Base-by-base conservation (phyloP, 2,329 filamentous ascomycete species). In the Cercospora nicotianae region DNA sequence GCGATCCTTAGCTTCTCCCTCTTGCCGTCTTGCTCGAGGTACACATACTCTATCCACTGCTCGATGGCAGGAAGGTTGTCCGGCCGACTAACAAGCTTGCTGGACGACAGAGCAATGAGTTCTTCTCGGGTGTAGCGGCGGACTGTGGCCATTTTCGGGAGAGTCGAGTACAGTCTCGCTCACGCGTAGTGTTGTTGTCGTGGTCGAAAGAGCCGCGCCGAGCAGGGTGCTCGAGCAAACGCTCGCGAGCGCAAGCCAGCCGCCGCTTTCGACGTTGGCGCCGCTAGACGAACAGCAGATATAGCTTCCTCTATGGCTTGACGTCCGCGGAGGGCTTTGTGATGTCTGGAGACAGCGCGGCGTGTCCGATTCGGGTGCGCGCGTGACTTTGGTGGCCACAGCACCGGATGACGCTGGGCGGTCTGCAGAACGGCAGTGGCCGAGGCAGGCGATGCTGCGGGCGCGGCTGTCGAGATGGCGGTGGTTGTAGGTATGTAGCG, bases 11-110 rank as follows among this genome's bases (percentile, higher is more conserved):
- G 76, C 76, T 75, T 78, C 67, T 78, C 75, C 74, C 76, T 72
- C 72, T 69, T 70, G 69, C 76, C 75, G 69, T 77, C 75, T 67
- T 69, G 70, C 67, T 77, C 76, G 69, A 76, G 67, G 73, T 76
- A 77, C 71, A 77, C 80, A 72, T 81, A 96, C 91, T 94, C 93
- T 93, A 97, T 96, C 94, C 94, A 98, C 84, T 96, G 92, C 82
- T 96, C 93, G 71, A 90, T 87, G 28, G 93, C 91, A 72, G 93
- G 94, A 57, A 97, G 86, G 71, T 86, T 87, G 71, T 90, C 83
- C 58, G 94, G 94, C 81, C 92, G 96, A 74, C 86, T 83, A 77
- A 93, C 93, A 79, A 97, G 84, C 72, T 93, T 93, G 72, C 94
- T 97, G 68, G 90, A 85, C 80, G 90, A 88, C 76, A 98, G 84